Evolutionary conservation across 2,329 filamentous ascomycete genomes (phyloP).

Genomic region (Fusarium circinatum): DNA sequence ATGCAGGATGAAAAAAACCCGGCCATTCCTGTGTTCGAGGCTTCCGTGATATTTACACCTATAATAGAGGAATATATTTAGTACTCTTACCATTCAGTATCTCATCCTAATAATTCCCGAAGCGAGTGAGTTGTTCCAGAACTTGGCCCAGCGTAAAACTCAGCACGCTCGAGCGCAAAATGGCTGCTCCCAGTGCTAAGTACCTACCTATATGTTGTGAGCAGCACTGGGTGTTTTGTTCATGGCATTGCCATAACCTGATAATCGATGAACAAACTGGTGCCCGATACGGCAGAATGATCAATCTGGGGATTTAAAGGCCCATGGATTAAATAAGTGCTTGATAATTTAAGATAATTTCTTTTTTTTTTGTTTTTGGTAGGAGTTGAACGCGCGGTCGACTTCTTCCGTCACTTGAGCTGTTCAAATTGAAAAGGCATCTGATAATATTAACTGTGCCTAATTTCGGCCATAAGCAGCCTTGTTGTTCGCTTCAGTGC

Average conservation of each 20-base stretch:
- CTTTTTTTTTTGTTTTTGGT: not conserved
- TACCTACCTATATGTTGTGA: not conserved
- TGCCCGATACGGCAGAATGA: constrained; percentile 4
- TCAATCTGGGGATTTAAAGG: not conserved
- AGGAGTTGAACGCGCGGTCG: not conserved
- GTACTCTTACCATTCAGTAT: not conserved
- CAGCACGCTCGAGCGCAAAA: not conserved
- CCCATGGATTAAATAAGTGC: not conserved
- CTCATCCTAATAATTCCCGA: not conserved
- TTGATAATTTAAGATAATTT: not conserved
- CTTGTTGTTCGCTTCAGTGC: constrained; percentile 15
- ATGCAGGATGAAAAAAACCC: not conserved
- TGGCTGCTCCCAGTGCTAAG: not conserved
- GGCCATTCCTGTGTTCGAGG: not conserved
- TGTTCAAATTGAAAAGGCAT: not conserved
- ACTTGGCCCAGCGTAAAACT: constrained; percentile 6
- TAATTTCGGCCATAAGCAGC: constrained; percentile 14
- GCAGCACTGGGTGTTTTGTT: constrained; percentile 1
- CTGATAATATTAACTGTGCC: constrained; percentile 13
- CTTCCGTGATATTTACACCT: not conserved
- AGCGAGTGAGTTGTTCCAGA: not conserved
- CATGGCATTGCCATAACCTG: not conserved
- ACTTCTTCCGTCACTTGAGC: not conserved
- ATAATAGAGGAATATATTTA: not conserved
- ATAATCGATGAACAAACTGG: constrained; percentile 6